Conservation (phyloP, 192 early-diverging fungal genomes). For the Mortierella antarctica region DNA sequence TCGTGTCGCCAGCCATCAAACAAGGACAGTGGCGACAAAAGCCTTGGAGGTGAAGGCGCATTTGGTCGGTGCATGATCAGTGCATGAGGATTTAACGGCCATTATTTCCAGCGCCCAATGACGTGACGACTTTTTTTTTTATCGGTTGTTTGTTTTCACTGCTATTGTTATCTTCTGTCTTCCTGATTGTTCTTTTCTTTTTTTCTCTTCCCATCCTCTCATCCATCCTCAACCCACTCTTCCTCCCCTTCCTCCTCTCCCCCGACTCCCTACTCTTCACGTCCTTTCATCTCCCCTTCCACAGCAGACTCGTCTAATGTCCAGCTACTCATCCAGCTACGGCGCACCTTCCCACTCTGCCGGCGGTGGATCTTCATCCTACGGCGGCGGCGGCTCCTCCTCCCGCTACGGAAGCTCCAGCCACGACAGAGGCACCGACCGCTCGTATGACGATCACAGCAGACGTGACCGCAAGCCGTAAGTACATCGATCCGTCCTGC, state of each 20-base stretch:
- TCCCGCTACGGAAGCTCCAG: slow-evolving; percentile 32
- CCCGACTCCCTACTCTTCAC: not conserved
- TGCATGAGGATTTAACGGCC: too few relatives aligned
- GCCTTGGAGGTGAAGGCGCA: too few relatives aligned
- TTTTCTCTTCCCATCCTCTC: not conserved
- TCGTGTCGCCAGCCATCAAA: too few relatives aligned
- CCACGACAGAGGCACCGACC: slow-evolving; percentile 65
- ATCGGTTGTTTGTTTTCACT: not conserved
- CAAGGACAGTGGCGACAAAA: too few relatives aligned
- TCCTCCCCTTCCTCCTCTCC: not conserved
- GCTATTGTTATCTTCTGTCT: too few relatives aligned
- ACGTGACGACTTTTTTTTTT: too few relatives aligned
- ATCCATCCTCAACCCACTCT: not conserved
- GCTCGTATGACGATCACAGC: slow-evolving; percentile 72
- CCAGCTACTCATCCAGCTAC: slow-evolving; percentile 39
- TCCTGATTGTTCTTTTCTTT: not conserved
- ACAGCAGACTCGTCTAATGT: slow-evolving; percentile 11
- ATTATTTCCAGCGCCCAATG: too few relatives aligned
- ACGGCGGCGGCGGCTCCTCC: slow-evolving; percentile 15
- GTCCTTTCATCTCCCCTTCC: slow-evolving; percentile 10
- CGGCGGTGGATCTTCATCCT: slow-evolving; percentile 34
- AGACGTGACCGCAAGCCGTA: slow-evolving; percentile 72
- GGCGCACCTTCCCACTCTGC: slow-evolving; percentile 33
- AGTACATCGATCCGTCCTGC: slow-evolving; percentile 1
- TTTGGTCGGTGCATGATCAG: too few relatives aligned